Evolutionary conservation across 768 basidiomycete genomes (phyloP).

Genomic region (Boletus subparvulus): DNA sequence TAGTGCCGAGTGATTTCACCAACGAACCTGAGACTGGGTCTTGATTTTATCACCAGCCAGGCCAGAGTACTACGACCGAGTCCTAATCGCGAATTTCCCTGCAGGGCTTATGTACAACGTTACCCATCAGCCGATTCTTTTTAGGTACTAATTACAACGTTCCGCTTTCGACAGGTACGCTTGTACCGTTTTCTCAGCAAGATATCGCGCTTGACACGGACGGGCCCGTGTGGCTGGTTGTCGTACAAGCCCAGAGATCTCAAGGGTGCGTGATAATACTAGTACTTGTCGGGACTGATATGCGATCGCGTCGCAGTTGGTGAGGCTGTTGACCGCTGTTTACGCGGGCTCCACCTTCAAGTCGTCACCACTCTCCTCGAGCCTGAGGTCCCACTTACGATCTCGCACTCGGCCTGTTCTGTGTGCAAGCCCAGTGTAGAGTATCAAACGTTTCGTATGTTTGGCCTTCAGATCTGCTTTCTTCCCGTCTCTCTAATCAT

Average conservation of each 20-base stretch:
- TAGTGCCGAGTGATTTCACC: background rate
- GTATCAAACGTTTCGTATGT: background rate
- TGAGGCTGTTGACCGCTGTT: slow-evolving; percentile 24
- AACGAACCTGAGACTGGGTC: too few relatives aligned
- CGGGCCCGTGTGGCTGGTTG: background rate
- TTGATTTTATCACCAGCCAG: background rate
- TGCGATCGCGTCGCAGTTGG: slow-evolving; percentile 8
- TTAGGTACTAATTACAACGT: background rate
- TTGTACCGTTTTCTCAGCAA: slow-evolving; percentile 3
- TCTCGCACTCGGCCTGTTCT: slow-evolving; percentile 19
- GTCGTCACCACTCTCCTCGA: background rate
- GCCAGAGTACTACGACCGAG: background rate
- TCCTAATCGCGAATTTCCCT: background rate
- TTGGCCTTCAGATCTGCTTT: background rate
- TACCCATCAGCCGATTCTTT: background rate
- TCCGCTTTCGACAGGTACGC: background rate
- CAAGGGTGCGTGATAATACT: background rate
- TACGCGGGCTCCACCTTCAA: background rate
- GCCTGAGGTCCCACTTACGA: background rate
- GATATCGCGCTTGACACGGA: background rate
- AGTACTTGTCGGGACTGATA: background rate
- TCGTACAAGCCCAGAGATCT: too few relatives aligned
- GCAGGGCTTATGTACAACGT: background rate
- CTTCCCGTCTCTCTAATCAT: background rate
- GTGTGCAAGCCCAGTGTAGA: slow-evolving; percentile 16